A percentile compares a stretch with the other conserved stretches of the same genome.
phyloP scores from a whole-genome alignment of 1,284 basidiomycete genomes.

The Neotropicomus parvogracilis region DNA sequence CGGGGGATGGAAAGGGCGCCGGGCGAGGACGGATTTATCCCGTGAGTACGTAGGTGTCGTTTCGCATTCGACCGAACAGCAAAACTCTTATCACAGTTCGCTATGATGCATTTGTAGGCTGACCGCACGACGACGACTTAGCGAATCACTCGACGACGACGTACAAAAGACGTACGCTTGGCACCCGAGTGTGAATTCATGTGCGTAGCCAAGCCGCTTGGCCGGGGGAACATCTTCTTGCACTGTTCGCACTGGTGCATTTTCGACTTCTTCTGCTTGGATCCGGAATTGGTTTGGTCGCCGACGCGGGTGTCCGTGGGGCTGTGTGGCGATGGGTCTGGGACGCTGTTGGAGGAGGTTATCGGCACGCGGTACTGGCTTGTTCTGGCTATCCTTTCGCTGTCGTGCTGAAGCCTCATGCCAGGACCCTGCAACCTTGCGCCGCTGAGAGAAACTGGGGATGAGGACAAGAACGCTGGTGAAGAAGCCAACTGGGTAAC shows the following conservation, averaged over 20 bases:
- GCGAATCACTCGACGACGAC: constrained; percentile 6
- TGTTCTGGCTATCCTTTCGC: constrained; percentile 5
- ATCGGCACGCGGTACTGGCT: constrained; percentile 16
- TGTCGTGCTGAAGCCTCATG: constrained; percentile 27
- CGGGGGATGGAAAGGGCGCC: constrained; percentile 26
- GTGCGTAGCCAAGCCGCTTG: constrained; percentile 60
- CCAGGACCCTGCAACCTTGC: constrained; percentile 24
- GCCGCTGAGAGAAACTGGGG: constrained; percentile 6
- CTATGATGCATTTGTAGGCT: constrained; percentile 52
- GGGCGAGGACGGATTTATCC: constrained; percentile 34
- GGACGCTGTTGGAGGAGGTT: constrained; percentile 7
- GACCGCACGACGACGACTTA: constrained; percentile 8
- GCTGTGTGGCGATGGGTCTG: constrained; percentile 10
- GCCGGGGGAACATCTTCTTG: constrained; percentile 57
- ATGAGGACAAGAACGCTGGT: constrained; percentile 1
- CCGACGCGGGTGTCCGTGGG: constrained; percentile 1
- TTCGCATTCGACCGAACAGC: constrained; percentile 62
- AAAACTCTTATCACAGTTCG: constrained; percentile 50
- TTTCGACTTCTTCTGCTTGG: constrained; percentile 42
- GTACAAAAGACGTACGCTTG: constrained; percentile 45
- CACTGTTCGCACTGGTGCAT: constrained; percentile 54
- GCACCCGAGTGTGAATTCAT: constrained; percentile 65
- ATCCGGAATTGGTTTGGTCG: constrained; percentile 11
- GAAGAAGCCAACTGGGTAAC: constrained; percentile 7
- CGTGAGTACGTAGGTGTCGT: constrained; percentile 55